phyloP scores from a whole-genome alignment of 2,329 filamentous ascomycete species.

The Cercospora berteroae region DNA sequence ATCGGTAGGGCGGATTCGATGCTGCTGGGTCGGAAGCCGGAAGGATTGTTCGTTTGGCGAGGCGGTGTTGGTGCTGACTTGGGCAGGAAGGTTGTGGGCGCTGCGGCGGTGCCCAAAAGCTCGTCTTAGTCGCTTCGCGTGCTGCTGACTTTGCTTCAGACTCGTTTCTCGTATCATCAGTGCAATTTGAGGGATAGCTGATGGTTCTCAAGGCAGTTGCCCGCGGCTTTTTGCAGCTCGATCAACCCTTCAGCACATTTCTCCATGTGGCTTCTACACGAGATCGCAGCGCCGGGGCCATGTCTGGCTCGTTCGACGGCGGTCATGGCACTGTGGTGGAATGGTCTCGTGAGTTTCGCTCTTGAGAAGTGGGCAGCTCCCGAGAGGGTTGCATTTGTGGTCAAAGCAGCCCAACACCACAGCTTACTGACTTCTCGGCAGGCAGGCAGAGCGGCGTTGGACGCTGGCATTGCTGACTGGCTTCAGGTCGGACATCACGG shows the following conservation, averaged over 20 bases:
- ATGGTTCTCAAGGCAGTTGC: neutral
- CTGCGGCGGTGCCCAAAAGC: neutral
- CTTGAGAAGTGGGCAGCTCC: neutral
- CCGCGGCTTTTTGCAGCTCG: neutral
- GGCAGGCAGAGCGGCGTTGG: neutral
- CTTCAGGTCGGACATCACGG: neutral
- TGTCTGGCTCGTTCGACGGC: neutral
- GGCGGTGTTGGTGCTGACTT: neutral
- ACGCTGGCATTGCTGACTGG: neutral
- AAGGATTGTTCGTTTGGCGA: neutral
- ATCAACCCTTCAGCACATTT: neutral
- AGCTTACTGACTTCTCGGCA: neutral
- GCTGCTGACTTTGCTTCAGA: neutral
- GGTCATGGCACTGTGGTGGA: neutral
- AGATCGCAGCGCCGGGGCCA: neutral
- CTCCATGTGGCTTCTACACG: neutral
- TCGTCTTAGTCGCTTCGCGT: neutral
- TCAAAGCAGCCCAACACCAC: neutral
- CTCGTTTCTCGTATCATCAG: neutral
- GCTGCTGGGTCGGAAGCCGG: neutral
- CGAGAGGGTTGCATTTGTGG: neutral
- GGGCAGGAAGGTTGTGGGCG: neutral
- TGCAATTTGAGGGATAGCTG: neutral
- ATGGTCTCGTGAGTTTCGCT: neutral
- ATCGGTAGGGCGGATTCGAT: neutral